Evolutionary conservation across 2,329 filamentous ascomycete species (phyloP).

Genomic region (Trichoderma brevicompactum): DNA sequence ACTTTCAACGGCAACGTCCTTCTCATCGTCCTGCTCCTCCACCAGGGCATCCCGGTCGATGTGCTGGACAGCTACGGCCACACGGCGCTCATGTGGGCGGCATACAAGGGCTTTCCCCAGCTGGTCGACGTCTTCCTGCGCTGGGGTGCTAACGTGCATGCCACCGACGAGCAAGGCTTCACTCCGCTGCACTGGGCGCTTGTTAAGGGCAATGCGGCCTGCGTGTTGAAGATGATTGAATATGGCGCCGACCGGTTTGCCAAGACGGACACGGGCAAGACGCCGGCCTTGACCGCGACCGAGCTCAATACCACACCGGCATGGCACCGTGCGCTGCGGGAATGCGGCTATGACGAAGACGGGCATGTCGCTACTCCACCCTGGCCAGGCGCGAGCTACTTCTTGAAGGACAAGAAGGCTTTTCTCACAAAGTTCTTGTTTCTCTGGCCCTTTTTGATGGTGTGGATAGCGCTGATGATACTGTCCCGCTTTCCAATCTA

Average conservation of each 20-base stretch:
- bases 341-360: conserved; percentile 82
- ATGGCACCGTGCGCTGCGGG: conserved; percentile 81
- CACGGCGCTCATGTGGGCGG: conserved; percentile 97
- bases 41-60: conserved; percentile 95
- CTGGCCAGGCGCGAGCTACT: conserved; percentile 72
- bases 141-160: conserved; percentile 94
- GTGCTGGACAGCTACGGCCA: conserved; percentile 88
- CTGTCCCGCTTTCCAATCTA: conserved; percentile 76
- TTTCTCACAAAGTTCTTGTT: conserved; percentile 89
- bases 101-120: conserved; percentile 93
- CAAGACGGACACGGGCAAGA: conserved; percentile 87
- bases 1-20: conserved; percentile 97
- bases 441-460: conserved; percentile 79
- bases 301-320: conserved; percentile 86
- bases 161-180: conserved; percentile 88
- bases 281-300: conserved; percentile 79
- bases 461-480: conserved; percentile 72
- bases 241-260: conserved; percentile 94
- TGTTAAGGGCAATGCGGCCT: conserved; percentile 87
- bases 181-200: conserved; percentile 96
- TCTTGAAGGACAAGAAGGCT: conserved; percentile 75
- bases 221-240: conserved; percentile 91
- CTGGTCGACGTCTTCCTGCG: conserved; percentile 91
- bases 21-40: conserved; percentile 83
- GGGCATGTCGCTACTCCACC: conserved; percentile 71